Percentiles rank a stretch among this genome's conserved stretches.
Conservation (phyloP, 306 rosid species). For the Senna siamea region DNA sequence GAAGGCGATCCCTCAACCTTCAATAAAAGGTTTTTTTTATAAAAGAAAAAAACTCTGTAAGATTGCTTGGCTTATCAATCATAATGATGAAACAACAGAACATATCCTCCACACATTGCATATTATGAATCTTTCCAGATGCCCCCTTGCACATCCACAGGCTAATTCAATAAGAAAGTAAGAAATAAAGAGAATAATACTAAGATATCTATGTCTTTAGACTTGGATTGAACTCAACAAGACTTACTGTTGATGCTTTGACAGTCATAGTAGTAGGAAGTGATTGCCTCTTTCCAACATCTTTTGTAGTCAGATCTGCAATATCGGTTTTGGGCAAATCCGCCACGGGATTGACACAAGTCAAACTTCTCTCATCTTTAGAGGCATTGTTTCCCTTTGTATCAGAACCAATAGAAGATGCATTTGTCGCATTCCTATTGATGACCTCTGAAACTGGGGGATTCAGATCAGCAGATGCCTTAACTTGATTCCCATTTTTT, state of each 20-base stretch:
- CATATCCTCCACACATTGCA: constrained; percentile 30
- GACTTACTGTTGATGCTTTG: constrained; percentile 52
- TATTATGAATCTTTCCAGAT: constrained; percentile 22
- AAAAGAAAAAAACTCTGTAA: not conserved
- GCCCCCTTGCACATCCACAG: constrained; percentile 24
- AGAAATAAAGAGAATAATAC: constrained; percentile 28
- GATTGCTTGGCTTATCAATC: constrained; percentile 20
- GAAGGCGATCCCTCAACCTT: constrained; percentile 68
- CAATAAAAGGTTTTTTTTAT: constrained; percentile 24
- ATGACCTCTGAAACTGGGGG: constrained; percentile 42
- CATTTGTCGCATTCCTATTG: constrained; percentile 40
- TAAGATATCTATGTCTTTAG: constrained; percentile 7
- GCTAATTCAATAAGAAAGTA: constrained; percentile 29
- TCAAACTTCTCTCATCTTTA: constrained; percentile 43
- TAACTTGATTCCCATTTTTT: constrained; percentile 37
- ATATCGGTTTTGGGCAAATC: constrained; percentile 50
- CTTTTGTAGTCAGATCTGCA: constrained; percentile 43
- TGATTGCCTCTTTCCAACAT: constrained; percentile 44
- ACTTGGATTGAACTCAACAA: constrained; percentile 38
- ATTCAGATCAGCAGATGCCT: constrained; percentile 49
- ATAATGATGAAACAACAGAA: constrained; percentile 33
- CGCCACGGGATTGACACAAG: constrained; percentile 48
- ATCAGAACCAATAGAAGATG: constrained; percentile 43
- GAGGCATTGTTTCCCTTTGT: constrained; percentile 47
- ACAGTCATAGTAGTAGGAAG: constrained; percentile 51